Evolutionary conservation across 2,329 filamentous ascomycete genomes (phyloP), one percentile per base, ranked within the genome.

Genomic region (Penicillium sp.): DNA sequence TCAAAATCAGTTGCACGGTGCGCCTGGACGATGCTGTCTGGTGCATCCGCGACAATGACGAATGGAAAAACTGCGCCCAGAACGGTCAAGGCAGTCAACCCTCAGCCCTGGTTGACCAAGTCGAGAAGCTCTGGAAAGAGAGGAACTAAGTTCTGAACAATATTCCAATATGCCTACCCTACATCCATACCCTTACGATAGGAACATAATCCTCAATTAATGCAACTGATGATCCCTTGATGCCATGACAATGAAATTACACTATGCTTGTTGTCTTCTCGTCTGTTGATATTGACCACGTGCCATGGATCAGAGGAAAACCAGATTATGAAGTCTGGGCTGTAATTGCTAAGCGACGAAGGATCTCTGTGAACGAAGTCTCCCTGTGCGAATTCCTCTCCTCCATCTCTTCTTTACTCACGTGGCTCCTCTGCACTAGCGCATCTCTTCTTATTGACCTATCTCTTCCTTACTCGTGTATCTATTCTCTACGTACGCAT

Each of bases 1-100:
- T 89, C 2, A 84, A 75, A 25, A 84, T 80, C 62, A 89, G 86
- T 72, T 90, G 87, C 70, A 92, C 88, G 10, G 80, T 93, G 46
- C 81, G 92, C 41, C 73, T 99, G 41, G 79, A 95, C 65, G 78
- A 88, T 48, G 76, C 92, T 67, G 76, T 88, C 47, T 88, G 93
- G 75, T 99, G 93, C 72, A 80, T 97, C 56, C 80, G 86, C 42
- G 91, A 97, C 67, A 81, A 74, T 19, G 86, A 85, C 11, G 66
- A 86, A 63, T 97, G 91, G 89, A 85, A 75, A 49, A 80, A 93
- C 57, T 96, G 92, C 67, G 82, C 84, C 3, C 77, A 61, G 86
- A 88, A 41, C 62, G 83, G 48, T 75, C 75, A 57, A 81, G 71
- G 70, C 4, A 70, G 68, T 41, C 58, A 71, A n/a, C 69, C 73